Base-by-base conservation (phyloP, 352 stramenopile genomes). In the Globisporangium nagaii region DNA sequence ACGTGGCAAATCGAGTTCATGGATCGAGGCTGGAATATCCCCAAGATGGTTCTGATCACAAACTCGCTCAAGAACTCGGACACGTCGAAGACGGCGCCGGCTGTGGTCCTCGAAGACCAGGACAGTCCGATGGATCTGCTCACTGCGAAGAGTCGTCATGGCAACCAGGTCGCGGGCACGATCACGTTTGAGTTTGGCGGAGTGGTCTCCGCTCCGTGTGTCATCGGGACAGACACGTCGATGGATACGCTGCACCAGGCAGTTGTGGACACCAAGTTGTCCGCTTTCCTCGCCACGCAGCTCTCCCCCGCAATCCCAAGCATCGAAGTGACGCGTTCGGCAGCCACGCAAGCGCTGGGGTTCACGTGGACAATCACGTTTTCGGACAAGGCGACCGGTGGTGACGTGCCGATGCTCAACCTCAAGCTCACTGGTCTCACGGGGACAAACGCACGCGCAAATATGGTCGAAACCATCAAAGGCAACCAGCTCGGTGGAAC, bases 1-100 rank as follows among this genome's bases (percentile, higher is more conserved):
- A 86, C 83, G 22, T 98, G 94, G 94, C 82, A 86, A 24, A 90
- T 98, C 53, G 96, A 92, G 20, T 98, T 98, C 53, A 78, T 73
- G 2, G 82, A 68, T 43, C 70, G 85, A 1, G 71, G 79, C 2
- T 77, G 89, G 64, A 79, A 98, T 58, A 87, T 98, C 45, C 93
- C 91, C 3, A 82, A 53, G 19, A 86, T 98, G 71, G 66, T 42
- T 2, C 59, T 71, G 6, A 57, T 65, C 20, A 27, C 10, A 1
- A 41, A 60, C 6, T 54, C 41, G 35, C 60, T 86, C 0, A 22
- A 42, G 0, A 79, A 79, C 35, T 53, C 68, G 1, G 55, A 77
- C 28, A 28, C 32, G 19, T 41, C 60, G 0, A 62, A 47, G 19
- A 37, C 41, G 0, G 51, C 22, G 8, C 73, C 75, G 0, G 58